phyloP scores from a whole-genome alignment of 352 stramenopile species.

The Globisporangium cylindrosporum region DNA sequence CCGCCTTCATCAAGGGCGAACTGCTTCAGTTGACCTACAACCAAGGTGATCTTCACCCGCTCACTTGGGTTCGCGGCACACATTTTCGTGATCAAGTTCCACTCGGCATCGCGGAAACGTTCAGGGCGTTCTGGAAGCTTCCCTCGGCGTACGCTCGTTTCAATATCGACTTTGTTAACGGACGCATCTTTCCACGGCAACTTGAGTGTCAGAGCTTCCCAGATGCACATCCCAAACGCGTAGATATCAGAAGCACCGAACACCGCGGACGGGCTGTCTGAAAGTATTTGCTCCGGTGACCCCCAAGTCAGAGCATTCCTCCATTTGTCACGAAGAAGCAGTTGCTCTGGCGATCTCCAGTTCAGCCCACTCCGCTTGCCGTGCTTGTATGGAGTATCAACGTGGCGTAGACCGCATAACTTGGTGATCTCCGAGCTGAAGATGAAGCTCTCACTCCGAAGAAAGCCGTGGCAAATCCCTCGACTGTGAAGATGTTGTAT shows the following conservation, averaged over 20 bases:
- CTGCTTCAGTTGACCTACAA: slow-evolving; percentile 14
- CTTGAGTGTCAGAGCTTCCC: slow-evolving; percentile 13
- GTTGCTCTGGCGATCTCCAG: slow-evolving; percentile 19
- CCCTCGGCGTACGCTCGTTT: not conserved
- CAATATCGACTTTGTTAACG: not conserved
- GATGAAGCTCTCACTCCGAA: slow-evolving; percentile 12
- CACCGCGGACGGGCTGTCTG: not conserved
- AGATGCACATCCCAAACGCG: slow-evolving; percentile 27
- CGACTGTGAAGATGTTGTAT: not conserved
- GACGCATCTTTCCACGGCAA: not conserved
- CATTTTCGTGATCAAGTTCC: slow-evolving; percentile 21
- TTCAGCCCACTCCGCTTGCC: not conserved
- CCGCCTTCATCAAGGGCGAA: not conserved
- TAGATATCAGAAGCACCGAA: slow-evolving; percentile 22
- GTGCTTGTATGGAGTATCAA: not conserved
- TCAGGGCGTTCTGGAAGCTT: not conserved
- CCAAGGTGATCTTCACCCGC: slow-evolving; percentile 14
- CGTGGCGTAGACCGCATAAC: not conserved
- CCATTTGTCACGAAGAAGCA: slow-evolving; percentile 3
- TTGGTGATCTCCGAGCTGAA: slow-evolving; percentile 1
- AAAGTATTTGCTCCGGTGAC: slow-evolving; percentile 2
- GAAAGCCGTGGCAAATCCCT: not conserved
- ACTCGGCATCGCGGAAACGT: not conserved
- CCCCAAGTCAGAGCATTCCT: not conserved
- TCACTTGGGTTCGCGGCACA: slow-evolving; percentile 9